A percentile compares a stretch with the other conserved stretches of the same genome.
phyloP scores from a whole-genome alignment of 352 stramenopile species.

The Globisporangium lucens region DNA sequence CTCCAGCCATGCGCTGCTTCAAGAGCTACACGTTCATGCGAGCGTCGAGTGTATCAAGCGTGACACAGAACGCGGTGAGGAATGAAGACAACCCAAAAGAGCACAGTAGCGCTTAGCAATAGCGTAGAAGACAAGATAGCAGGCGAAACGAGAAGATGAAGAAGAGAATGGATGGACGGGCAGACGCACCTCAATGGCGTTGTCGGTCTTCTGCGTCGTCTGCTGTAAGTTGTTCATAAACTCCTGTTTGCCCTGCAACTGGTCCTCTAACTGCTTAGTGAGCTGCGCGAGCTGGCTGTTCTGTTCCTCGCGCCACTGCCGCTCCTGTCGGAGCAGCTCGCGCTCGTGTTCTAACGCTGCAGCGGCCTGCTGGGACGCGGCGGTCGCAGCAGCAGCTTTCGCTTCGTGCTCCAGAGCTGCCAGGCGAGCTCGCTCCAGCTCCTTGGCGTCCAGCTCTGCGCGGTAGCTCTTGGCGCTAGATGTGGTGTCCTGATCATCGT shows the following conservation, averaged over 20 bases:
- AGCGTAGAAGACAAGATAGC: neutral
- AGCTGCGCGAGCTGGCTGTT: slow-evolving; percentile 31
- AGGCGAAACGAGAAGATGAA: neutral
- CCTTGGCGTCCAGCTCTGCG: neutral
- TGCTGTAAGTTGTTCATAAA: slow-evolving; percentile 31
- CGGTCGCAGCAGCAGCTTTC: slow-evolving; percentile 21
- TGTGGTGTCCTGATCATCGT: neutral
- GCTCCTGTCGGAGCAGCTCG: slow-evolving; percentile 26
- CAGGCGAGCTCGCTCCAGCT: slow-evolving; percentile 2
- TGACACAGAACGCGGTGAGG: neutral
- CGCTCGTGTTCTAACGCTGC: slow-evolving; percentile 29
- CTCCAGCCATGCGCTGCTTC: slow-evolving; percentile 37
- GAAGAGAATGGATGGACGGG: neutral
- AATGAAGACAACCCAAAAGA: neutral
- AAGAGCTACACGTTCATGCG: slow-evolving; percentile 29
- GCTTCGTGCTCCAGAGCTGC: neutral
- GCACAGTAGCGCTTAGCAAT: neutral
- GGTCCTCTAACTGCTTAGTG: slow-evolving; percentile 28
- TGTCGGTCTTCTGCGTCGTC: slow-evolving; percentile 33
- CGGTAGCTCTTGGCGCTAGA: neutral
- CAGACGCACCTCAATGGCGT: slow-evolving; percentile 43
- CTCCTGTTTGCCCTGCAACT: slow-evolving; percentile 31
- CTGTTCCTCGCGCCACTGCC: slow-evolving; percentile 25
- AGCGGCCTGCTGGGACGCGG: slow-evolving; percentile 18
- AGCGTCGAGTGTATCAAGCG: neutral